Evolutionary conservation across 2,329 filamentous ascomycete genomes (phyloP), one percentile per base, ranked within the genome.

Genomic region (Neofusicoccum sp.): DNA sequence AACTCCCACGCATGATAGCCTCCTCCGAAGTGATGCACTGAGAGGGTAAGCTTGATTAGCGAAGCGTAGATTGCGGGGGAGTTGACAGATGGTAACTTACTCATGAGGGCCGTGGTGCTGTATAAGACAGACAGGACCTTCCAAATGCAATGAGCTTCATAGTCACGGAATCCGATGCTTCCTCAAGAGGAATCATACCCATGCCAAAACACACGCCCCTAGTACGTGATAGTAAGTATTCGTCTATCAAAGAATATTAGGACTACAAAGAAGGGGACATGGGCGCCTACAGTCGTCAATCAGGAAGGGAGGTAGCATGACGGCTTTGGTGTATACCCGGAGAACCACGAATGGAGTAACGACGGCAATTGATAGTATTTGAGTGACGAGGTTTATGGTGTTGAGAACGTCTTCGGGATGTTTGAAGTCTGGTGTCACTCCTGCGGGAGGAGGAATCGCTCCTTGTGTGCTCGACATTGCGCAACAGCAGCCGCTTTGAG

Each of bases 1-100:
- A 64, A 34, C 8, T 64, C 63, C 63, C 63, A 64, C 34, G 59
- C 61, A 34, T 64, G 63, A 36, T 64, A 63, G 34, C 63, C 63
- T 41, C 63, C 63, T 7, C 61, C 63, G 43, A 63, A 59, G 3
- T 60, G 31, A 28, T 59, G 56, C 58, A 64, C 63, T 64, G 40
- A 4, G 9, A 16, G 57, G 49, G 24, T 34, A 7, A 24, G 1
- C 1, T 14, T 6, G 5, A 11, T 47, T 3, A n/a, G n/a, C 8
- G 3, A 3, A 24, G 26, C 26, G 20, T 12, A 1, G n/a, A n/a
- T n/a, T n/a, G n/a, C n/a, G n/a, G n/a, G 3, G 12, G 8, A 3
- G n/a, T 6, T 41, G 7, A 41, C 7, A 41, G 4, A 47, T 7
- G 2, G 5, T 5, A 7, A 30, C 43, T 30, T 12, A 47, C 43